Conservation (phyloP, 1,139 yeast genomes). For the Candida sp. region DNA sequence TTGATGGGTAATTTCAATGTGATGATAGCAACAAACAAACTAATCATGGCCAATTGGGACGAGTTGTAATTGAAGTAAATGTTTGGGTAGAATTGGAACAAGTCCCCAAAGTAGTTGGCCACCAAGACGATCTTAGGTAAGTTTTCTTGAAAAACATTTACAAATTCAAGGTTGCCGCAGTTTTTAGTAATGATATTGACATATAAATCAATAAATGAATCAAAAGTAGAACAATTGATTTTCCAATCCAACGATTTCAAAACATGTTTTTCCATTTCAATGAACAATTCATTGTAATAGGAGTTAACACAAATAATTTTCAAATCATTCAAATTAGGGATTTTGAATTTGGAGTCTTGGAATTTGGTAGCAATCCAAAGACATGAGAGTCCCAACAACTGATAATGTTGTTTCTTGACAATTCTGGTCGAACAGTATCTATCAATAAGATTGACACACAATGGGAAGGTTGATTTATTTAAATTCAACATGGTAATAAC, state of each 20-base stretch:
- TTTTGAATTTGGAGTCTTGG: conserved; percentile 64
- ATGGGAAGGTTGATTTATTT: conserved; percentile 50
- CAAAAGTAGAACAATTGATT: conserved; percentile 56
- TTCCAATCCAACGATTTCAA: conserved; percentile 58
- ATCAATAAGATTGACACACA: conserved; percentile 53
- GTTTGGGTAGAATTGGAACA: conserved; percentile 60
- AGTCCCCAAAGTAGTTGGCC: conserved; percentile 60
- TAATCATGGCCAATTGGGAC: conserved; percentile 56
- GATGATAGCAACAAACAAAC: conserved; percentile 30
- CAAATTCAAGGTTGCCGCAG: conserved; percentile 16
- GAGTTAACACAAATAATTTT: conserved; percentile 63
- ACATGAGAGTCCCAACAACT: conserved; percentile 65
- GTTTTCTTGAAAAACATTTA: conserved; percentile 20
- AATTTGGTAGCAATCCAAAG: conserved; percentile 75
- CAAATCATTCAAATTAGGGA: conserved; percentile 55
- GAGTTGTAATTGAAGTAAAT: conserved; percentile 54
- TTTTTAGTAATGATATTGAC: conserved; percentile 24
- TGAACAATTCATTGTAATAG: conserved; percentile 55
- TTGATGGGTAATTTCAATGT: conserved; percentile 27
- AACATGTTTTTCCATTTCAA: conserved; percentile 68
- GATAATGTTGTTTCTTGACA: conserved; percentile 57
- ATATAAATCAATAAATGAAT: conserved; percentile 56
- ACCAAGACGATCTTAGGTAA: conserved; percentile 50
- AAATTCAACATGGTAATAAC: conserved; percentile 47
- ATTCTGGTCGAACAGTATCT: conserved; percentile 48